Conservation (phyloP, 2,329 filamentous ascomycete genomes). For the Dothistroma pini region DNA sequence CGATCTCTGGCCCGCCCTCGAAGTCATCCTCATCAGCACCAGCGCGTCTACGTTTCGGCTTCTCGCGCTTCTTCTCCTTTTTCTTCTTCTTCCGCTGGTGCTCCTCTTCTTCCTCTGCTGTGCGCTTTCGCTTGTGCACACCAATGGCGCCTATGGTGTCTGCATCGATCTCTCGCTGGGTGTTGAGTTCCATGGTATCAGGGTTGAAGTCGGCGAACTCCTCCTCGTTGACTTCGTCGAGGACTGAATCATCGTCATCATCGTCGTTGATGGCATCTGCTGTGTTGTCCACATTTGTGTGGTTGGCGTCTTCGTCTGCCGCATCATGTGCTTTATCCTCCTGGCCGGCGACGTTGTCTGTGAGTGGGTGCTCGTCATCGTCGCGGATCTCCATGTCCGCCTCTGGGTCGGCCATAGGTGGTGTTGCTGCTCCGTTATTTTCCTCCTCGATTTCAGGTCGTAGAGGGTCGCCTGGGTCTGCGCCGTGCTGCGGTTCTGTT, state of each 20-base stretch:
- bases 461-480: constrained; percentile 46
- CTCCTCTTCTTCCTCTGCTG: constrained; percentile 56
- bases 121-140: constrained; percentile 63
- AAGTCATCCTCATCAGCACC: constrained; percentile 24
- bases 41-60: constrained; percentile 20
- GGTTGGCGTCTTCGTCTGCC: constrained; percentile 28
- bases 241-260: constrained; percentile 57
- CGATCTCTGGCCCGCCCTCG: constrained; percentile 47
- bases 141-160: constrained; percentile 59
- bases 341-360: constrained; percentile 18
- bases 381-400: constrained; percentile 47
- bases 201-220: constrained; percentile 64
- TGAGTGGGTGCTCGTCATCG: constrained; percentile 31
- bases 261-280: constrained; percentile 38
- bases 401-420: constrained; percentile 41
- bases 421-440: constrained; percentile 41
- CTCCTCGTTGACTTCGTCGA: constrained; percentile 63
- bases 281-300: constrained; percentile 17
- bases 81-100: constrained; percentile 49
- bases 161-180: constrained; percentile 59
- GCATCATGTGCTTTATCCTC: constrained; percentile 18
- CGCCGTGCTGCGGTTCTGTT: constrained; percentile 45
- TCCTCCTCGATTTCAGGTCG: constrained; percentile 49
- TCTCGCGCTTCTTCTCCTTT: constrained; percentile 26
- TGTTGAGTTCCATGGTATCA: constrained; percentile 57